Evolutionary conservation across 129 eudicot genomes (phyloP), one percentile per base, ranked within the genome.

Genomic region (Smallanthus sonchifolius): DNA sequence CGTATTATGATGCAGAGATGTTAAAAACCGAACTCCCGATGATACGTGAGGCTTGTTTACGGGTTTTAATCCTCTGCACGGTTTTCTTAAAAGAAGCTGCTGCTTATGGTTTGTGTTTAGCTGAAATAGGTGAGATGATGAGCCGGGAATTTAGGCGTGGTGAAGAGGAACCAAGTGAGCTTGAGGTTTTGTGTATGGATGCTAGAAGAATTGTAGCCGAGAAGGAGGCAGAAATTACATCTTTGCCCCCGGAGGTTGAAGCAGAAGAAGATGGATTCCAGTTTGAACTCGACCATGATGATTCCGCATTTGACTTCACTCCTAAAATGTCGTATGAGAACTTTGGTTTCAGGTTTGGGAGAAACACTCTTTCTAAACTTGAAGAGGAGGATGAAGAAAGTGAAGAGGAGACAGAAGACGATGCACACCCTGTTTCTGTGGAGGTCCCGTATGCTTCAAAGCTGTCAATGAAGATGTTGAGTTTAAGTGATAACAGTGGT

Each of bases 91-190:
- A 90, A 77, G 96, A 88, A 85, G 97, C 98, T 54, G 96, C 98
- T 42, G 80, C 80, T 10, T 81, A 56, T 75, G 98, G 96, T 40
- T 88, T 94, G 28, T 94, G 98, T 69, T 86, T 94, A 54, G 91
- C 93, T 14, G 98, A 94, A 77, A 94, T 94, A 4, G 98, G 98
- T 30, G 98, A 94, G 81, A 94, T 94, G 97, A 88, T 94, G 92
- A 90, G 89, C 52, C 79, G 98, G 83, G 97, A 94, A 56, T 90
- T 88, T 34, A 86, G 88, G 19, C 75, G 92, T 11, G 97, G 97
- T 14, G 98, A 94, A 76, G 97, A 92, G 83, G 97, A 88, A 73
- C 98, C 98, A 9, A 93, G 98, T 43, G 98, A 90, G 77, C 92
- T 93, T 0, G 98, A 93, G 84, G 80, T 86, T 69, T 73, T 93